These are phyloP conservation scores for Thielaviopsis musarum DNA, from an alignment of 2,329 filamentous ascomycete species.

Conservation along the genomic window DNA sequence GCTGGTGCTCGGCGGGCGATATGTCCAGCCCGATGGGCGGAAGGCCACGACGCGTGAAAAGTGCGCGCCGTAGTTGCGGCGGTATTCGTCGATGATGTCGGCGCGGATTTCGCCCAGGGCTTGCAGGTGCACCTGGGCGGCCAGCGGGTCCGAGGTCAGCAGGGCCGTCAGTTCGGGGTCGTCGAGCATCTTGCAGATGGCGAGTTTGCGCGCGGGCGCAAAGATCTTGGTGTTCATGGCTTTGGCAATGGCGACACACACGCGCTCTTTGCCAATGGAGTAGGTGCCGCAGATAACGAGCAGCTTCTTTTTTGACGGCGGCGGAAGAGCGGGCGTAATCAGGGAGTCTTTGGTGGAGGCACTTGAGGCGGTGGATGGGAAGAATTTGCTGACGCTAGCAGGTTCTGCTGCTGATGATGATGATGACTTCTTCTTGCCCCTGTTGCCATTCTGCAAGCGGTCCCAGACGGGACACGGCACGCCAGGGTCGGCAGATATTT, in stretches of 20 bases:
- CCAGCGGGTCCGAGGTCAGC: constrained; percentile 62
- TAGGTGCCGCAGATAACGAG: constrained; percentile 93
- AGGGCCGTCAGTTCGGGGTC: constrained; percentile 64
- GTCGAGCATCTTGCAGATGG: constrained; percentile 69
- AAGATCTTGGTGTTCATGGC: constrained; percentile 81
- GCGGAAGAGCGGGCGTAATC: constrained; percentile 18
- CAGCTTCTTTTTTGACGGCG: constrained; percentile 23
- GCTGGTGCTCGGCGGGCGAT: constrained; percentile 45
- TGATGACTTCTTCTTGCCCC: constrained; percentile 16
- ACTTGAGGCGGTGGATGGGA: constrained; percentile 20
- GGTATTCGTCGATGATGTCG: constrained; percentile 80
- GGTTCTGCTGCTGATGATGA: not conserved
- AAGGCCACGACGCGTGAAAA: constrained; percentile 84
- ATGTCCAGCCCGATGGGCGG: constrained; percentile 87
- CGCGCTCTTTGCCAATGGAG: constrained; percentile 92
- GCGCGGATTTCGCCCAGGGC: constrained; percentile 84
- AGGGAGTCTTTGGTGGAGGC: not conserved
- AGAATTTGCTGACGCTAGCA: constrained; percentile 36
- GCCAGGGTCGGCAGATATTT: constrained; percentile 47
- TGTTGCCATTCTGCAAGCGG: constrained; percentile 13
- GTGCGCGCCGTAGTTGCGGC: constrained; percentile 60
- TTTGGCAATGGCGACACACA: constrained; percentile 81
- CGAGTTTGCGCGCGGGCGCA: constrained; percentile 65
- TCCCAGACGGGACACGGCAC: constrained; percentile 31
- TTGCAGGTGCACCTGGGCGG: constrained; percentile 96